Conservation (phyloP, 192 early-diverging fungal genomes). For the Podila horticola region DNA sequence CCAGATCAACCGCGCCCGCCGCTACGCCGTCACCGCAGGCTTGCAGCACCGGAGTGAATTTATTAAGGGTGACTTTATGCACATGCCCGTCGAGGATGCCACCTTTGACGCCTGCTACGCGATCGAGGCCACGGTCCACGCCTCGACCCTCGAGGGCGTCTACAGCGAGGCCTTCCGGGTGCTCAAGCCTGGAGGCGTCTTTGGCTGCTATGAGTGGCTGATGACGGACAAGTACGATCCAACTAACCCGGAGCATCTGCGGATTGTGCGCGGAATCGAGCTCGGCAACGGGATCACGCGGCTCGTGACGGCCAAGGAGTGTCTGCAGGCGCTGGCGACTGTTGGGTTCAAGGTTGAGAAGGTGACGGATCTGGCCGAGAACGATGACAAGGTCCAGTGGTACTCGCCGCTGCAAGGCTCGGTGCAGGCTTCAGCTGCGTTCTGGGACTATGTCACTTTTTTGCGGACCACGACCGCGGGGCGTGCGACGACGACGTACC, state of each 20-base stretch:
- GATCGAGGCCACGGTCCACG: conserved; percentile 95
- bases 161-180: conserved; percentile 92
- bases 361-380: conserved; percentile 68
- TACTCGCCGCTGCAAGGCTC: conserved; percentile 81
- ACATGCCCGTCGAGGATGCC: conserved; percentile 87
- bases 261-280: conserved; percentile 86
- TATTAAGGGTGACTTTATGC: conserved; percentile 83
- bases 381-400: conserved; percentile 82
- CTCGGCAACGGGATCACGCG: conserved; percentile 91
- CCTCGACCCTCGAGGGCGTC: conserved; percentile 82
- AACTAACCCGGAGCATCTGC: conserved; percentile 74
- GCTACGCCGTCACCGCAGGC: conserved; percentile 75
- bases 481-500: conserved; percentile 77
- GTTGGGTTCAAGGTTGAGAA: conserved; percentile 88
- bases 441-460: conserved; percentile 61
- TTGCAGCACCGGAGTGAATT: conserved; percentile 66
- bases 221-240: conserved; percentile 91
- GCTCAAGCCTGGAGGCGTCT: conserved; percentile 90
- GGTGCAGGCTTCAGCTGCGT: conserved; percentile 54
- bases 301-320: conserved; percentile 78
- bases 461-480: conserved; percentile 66
- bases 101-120: conserved; percentile 92
- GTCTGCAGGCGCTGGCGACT: conserved; percentile 80
- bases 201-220: conserved; percentile 97
- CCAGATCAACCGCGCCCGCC: conserved; percentile 82